phyloP scores from a whole-genome alignment of 2,329 filamentous ascomycete genomes.

The Purpureocillium takamizusanense region DNA sequence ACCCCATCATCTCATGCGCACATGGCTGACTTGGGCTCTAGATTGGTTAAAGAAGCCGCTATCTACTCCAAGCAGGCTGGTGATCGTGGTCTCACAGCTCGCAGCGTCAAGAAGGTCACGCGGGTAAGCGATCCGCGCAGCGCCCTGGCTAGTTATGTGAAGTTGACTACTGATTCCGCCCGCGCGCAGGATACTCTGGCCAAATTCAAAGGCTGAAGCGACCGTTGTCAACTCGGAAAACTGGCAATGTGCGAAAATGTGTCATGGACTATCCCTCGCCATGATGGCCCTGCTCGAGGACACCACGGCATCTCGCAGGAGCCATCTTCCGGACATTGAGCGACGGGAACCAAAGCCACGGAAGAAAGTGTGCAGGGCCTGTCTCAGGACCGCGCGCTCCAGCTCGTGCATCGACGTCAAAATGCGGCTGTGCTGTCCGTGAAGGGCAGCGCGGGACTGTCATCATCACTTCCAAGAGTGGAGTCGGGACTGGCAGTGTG shows the following conservation, averaged over 20 bases:
- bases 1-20: not conserved
- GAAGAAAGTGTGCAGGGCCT: too few relatives aligned
- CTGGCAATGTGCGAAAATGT: too few relatives aligned
- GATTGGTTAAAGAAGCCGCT: conserved; percentile 69
- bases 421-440: too few relatives aligned
- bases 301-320: too few relatives aligned
- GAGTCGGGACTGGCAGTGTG: not conserved
- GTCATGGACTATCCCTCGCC: too few relatives aligned
- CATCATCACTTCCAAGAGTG: too few relatives aligned
- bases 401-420: too few relatives aligned
- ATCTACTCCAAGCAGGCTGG: conserved; percentile 68
- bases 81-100: conserved; percentile 65
- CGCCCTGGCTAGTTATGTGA: not conserved
- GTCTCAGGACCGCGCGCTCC: too few relatives aligned
- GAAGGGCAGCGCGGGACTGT: too few relatives aligned
- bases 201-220: conserved; percentile 56
- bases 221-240: not conserved
- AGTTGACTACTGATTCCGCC: conserved; percentile 1
- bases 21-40: conserved; percentile 21
- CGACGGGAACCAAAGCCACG: too few relatives aligned
- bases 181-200: conserved; percentile 50
- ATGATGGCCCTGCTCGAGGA: too few relatives aligned
- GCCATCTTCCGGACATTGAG: too few relatives aligned
- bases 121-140: conserved; percentile 43
- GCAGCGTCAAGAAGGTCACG: conserved; percentile 68